Evolutionary conservation across 148 eudicot species (phyloP).

Genomic region (Fallopia convolvulus): DNA sequence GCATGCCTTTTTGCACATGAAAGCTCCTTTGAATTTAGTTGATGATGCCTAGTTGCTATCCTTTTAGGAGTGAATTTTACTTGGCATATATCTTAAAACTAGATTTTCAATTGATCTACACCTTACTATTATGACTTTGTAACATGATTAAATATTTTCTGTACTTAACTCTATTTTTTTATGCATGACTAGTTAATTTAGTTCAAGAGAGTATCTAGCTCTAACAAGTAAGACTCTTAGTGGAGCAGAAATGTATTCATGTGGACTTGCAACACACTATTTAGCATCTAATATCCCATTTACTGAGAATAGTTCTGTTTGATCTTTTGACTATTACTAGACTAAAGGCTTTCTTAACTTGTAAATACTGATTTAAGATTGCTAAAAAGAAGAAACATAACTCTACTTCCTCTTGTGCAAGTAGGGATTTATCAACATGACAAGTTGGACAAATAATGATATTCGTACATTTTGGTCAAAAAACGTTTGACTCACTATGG

Average conservation of each 20-base stretch:
- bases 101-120: background rate
- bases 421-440: no score
- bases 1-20: background rate
- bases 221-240: slow-evolving; percentile 67
- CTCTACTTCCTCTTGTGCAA: no score
- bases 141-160: background rate
- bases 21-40: background rate
- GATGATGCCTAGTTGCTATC: background rate
- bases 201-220: slow-evolving; percentile 82
- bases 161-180: background rate
- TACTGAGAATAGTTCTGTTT: no score
- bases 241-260: slow-evolving; percentile 78
- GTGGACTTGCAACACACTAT: slow-evolving; percentile 94
- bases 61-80: background rate
- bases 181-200: background rate
- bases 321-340: no score
- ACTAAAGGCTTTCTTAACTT: no score
- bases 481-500: no score
- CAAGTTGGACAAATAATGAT: no score
- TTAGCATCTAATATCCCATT: background rate
- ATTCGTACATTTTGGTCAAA: no score
- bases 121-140: no score
- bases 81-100: background rate
- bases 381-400: no score
- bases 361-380: no score